phyloP scores from a whole-genome alignment of 2,329 filamentous ascomycete genomes.

The Cadophora malorum region DNA sequence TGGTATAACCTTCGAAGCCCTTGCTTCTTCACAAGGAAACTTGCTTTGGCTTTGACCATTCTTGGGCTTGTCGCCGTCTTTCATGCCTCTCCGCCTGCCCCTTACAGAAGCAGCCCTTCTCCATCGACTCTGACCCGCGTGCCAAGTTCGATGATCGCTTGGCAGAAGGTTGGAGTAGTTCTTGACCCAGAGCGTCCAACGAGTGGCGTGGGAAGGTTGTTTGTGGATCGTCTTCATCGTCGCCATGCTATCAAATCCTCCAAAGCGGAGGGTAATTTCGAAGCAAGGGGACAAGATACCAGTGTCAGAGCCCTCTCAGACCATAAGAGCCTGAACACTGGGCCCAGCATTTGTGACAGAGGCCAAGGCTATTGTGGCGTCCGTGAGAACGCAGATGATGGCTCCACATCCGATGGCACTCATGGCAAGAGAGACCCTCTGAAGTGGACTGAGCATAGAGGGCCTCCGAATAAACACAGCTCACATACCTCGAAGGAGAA shows the following conservation, averaged over 20 bases:
- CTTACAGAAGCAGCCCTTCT: not conserved
- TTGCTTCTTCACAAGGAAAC: not conserved
- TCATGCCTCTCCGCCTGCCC: not conserved
- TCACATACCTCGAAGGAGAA: not conserved
- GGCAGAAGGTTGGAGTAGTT: not conserved
- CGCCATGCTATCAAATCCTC: not conserved
- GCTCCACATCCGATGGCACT: not conserved
- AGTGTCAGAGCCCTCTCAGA: not conserved
- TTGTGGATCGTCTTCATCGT: conserved; percentile 13
- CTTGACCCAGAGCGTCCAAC: not conserved
- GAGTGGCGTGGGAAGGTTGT: not conserved
- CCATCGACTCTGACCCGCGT: not conserved
- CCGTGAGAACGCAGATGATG: not conserved
- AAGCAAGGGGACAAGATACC: not conserved
- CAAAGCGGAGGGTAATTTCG: not conserved
- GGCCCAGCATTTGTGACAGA: not conserved
- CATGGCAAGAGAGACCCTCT: not conserved
- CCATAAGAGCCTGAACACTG: not conserved
- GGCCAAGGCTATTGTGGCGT: not conserved
- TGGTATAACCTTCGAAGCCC: not conserved
- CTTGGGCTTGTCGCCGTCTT: conserved; percentile 6
- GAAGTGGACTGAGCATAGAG: conserved; percentile 14
- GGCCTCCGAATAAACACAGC: conserved; percentile 15
- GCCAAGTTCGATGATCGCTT: not conserved
- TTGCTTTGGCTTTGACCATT: not conserved